phyloP scores from a whole-genome alignment of 805 yeast species.

The Starmerella stigmatis region DNA sequence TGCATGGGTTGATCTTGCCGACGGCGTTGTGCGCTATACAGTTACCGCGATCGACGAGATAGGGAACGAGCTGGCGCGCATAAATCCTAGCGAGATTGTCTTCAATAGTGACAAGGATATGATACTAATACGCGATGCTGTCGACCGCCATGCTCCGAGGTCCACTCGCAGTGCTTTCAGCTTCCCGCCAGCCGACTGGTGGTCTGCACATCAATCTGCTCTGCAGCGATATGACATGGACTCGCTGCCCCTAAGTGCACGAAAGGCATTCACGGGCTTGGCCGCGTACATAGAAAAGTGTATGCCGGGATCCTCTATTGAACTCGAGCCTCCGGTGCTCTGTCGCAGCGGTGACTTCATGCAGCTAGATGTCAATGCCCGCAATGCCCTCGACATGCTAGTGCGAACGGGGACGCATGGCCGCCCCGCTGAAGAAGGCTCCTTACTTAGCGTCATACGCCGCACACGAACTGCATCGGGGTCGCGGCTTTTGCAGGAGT shows the following conservation, averaged over 20 bases:
- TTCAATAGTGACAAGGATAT: conserved; percentile 45
- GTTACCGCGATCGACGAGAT: conserved; percentile 49
- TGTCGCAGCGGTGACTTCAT: conserved; percentile 44
- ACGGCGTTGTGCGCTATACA: conserved; percentile 64
- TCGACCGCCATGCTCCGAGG: conserved; percentile 11
- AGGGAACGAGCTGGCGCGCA: conserved; percentile 61
- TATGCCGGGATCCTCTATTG: conserved; percentile 55
- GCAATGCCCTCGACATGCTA: conserved; percentile 47
- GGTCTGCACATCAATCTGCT: conserved; percentile 5
- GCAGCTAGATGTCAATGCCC: conserved; percentile 57
- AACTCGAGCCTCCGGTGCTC: conserved; percentile 57
- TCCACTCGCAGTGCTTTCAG: conserved; percentile 38
- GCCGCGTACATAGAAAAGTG: conserved; percentile 62
- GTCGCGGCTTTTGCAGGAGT: conserved; percentile 60
- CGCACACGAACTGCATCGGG: conserved; percentile 77
- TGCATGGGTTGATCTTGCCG: conserved; percentile 80
- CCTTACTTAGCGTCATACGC: conserved; percentile 57
- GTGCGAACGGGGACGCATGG: conserved; percentile 32
- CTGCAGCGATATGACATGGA: conserved; percentile 15
- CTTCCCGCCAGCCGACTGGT: conserved; percentile 30
- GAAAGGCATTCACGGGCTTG: conserved; percentile 51
- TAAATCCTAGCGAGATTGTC: conserved; percentile 71
- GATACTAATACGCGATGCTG: conserved; percentile 48
- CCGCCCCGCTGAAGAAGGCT: conserved; percentile 37
- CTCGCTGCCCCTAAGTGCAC: conserved; percentile 31